Evolutionary conservation across 106 monocot species (phyloP), one percentile per base, ranked within the genome.

Genomic region (Dendrobium catenatum): DNA sequence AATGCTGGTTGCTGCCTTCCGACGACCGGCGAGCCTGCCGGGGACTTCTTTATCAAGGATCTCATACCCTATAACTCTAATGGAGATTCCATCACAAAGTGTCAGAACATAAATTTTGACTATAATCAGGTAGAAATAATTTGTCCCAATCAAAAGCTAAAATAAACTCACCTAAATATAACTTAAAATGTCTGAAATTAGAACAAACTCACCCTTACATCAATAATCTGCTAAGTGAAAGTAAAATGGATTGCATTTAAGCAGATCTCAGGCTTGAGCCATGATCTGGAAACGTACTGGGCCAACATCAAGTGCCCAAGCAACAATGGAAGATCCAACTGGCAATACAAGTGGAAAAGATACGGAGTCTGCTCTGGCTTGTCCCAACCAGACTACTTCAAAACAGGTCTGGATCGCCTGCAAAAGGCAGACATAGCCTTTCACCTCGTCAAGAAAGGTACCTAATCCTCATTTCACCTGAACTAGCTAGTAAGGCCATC

Each of bases 291-390:
- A 2, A 2, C 22, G 11, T 72, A 86, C 47, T 86, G 86, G 86
- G 80, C 55, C 77, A 83, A 83, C 72, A 68, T 86, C 11, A 80
- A 24, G 77, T 86, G 86, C 76, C 86, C 86, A 0, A 83, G 77
- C 76, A 86, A 80, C 70, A 58, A 77, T 37, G 86, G 83, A 1
- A 56, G 33, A 17, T 18, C 19, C 6, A 24, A n/a, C 27, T 86
- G 86, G 86, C 83, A 31, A 67, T 68, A 17, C 6, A 42, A 76
- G 20, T 86, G 86, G 80, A 80, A 77, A 51, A 83, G n/a, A 0
- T 83, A 79, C 19, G 86, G 86, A 4, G 77, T 49, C 24, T 86
- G 86, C 83, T 80, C 86, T 7, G 51, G 68, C 48, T 5, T 66
- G 9, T 22, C 16, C 77, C 77, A 83, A 73, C 1, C 48, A 0